Base-by-base conservation (phyloP, 139 green algal species). In the Marvania coccoides region DNA sequence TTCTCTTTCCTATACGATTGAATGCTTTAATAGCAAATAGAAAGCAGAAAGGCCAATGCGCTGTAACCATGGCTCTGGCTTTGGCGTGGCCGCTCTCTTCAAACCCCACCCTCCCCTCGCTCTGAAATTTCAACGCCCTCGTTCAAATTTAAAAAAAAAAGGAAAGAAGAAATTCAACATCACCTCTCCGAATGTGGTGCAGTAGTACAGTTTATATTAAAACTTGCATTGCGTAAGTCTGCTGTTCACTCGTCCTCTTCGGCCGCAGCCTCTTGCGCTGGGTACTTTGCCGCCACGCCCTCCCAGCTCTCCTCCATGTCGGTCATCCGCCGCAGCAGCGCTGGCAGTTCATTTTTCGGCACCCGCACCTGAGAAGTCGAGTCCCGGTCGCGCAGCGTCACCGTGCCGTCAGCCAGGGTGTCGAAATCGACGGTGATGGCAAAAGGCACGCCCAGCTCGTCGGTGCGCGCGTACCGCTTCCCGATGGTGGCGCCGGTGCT, bases 371-470 rank as follows among this genome's bases (percentile, higher is more conserved):
- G 85, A 3, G 76, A 63, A 57, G 83, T 96, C 36, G 60, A 85
- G 76, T 99, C 94, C 5, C 94, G 77, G 75, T 99, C 94, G 10
- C 94, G 81, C 56, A 99, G 47, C 13, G 94, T 99, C 12, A 95
- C 93, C 2, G 87, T 95, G 60, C 58, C 67, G 56, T 96, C 75
- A 12, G 75, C 57, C 19, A 95, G 38, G 1, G 87, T 90, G 14
- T 84, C 39, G 67, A 82, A 89, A 80, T 98, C 92, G 0, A 99
- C 86, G 3, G 94, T 99, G 51, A 99, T 70, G 2, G 90, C 94
- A 74, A 96, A 99, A 0, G 94, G 94, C 30, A 82, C 63, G 31
- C 72, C 75, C 13, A 82, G 63, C 57, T 80, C 75, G 35, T 82
- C 75, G 3, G 75, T 80, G 13, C 75, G 70, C 15, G 75, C 66